Conservation (phyloP, 345 rosid genomes). For the Pseudoturritis turrita region DNA sequence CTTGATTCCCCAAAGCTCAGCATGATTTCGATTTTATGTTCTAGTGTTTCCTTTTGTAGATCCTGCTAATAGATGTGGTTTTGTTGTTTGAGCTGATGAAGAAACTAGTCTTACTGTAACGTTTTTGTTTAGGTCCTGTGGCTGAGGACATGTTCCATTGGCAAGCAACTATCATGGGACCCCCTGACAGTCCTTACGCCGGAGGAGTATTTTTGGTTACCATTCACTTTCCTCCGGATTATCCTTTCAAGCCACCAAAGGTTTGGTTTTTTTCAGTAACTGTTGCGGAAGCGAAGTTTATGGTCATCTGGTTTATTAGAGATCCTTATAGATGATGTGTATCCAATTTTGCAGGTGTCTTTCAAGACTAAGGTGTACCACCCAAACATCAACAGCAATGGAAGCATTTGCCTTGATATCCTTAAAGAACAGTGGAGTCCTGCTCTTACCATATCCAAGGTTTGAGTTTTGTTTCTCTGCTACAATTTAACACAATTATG, state of each 20-base stretch:
- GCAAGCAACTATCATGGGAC: slow-evolving; percentile 57
- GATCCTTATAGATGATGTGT: not conserved
- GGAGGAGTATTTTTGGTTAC: slow-evolving; percentile 51
- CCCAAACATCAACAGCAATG: slow-evolving; percentile 32
- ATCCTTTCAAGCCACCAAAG: slow-evolving; percentile 69
- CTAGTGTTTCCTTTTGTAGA: not conserved
- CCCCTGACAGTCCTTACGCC: slow-evolving; percentile 45
- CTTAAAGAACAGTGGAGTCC: slow-evolving; percentile 39
- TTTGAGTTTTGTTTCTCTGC: not conserved
- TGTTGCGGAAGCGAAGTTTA: not conserved
- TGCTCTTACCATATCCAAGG: slow-evolving; percentile 35
- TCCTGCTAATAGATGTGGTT: not conserved
- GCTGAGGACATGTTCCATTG: slow-evolving; percentile 62
- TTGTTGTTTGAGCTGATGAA: not conserved
- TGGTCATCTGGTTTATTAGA: not conserved
- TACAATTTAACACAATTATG: not conserved
- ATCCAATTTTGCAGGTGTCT: slow-evolving; percentile 15
- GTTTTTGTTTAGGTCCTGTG: slow-evolving; percentile 39
- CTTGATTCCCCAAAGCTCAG: not conserved
- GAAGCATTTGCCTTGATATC: slow-evolving; percentile 36
- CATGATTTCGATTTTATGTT: not conserved
- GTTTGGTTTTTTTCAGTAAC: slow-evolving; percentile 3
- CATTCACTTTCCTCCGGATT: slow-evolving; percentile 54
- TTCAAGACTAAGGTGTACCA: slow-evolving; percentile 35
- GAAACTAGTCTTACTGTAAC: not conserved